Percentiles rank a stretch among this genome's conserved stretches.
Evolutionary conservation across 768 basidiomycete species (phyloP).

Genomic region (Coprinopsis marcescibilis): DNA sequence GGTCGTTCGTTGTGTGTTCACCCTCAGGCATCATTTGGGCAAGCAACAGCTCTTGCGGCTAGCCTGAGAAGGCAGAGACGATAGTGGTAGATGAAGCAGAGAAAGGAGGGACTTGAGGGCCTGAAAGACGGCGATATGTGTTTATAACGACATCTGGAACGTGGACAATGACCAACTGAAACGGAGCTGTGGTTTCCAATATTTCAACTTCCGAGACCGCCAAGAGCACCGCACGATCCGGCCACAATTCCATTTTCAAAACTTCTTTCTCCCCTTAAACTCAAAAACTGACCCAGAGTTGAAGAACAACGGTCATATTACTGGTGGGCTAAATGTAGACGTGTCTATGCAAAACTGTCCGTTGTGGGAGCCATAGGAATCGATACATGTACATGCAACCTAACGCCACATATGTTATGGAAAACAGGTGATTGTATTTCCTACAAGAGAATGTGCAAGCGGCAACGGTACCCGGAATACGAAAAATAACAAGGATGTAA

Average conservation of each 20-base stretch:
- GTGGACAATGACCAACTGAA: constrained; percentile 5
- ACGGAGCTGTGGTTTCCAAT: constrained; percentile 5
- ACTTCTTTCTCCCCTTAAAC: neutral
- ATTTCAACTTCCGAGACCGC: neutral
- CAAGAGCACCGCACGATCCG: too few relatives aligned
- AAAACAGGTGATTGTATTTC: neutral
- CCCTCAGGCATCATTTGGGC: neutral
- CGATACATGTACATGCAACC: constrained; percentile 8
- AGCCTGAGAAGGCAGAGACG: too few relatives aligned
- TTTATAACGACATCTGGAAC: constrained; percentile 2
- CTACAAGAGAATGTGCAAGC: constrained; percentile 2
- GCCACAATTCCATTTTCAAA: neutral
- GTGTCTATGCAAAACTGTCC: constrained; percentile 2
- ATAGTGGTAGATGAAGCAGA: neutral
- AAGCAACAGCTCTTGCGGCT: too few relatives aligned
- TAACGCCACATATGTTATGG: constrained; percentile 11
- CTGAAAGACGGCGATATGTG: too few relatives aligned
- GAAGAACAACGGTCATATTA: too few relatives aligned
- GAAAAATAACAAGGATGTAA: neutral
- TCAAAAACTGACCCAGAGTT: neutral
- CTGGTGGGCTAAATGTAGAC: neutral
- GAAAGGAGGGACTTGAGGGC: neutral
- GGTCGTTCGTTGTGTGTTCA: constrained; percentile 1
- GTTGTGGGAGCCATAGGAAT: neutral
- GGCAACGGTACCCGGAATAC: neutral